Base-by-base conservation (phyloP, 2,329 filamentous ascomycete species). In the Talaromyces sp. region DNA sequence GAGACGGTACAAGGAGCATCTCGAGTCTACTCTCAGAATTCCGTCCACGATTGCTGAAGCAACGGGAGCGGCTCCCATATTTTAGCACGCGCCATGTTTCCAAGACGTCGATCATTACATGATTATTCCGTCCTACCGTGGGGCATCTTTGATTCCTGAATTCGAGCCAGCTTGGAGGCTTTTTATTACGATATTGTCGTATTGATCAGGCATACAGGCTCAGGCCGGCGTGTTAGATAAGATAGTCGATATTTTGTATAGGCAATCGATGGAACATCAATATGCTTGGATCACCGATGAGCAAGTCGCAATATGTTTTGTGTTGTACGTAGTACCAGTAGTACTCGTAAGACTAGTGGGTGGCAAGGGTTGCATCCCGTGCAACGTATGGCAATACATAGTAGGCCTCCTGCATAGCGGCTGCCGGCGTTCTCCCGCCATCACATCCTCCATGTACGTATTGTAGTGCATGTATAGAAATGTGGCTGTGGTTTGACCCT, bases 1-100 rank as follows among this genome's bases (percentile, higher is more conserved):
- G n/a, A 75, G 77, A 35, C 66, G 74, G 19, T 73, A 73, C 62
- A 77, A 74, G 62, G 77, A 78, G 56, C 73, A 77, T 50, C 64
- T 77, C 47, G 74, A 77, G 47, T 67, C 67, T 22, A 72, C 58
- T 33, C 68, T 69, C 65, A 68, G 66, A 47, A 67, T 33, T 25
- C n/a, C 60, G 2, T 35, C 56, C 13, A 25, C 54, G 11, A 45
- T 27, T 19, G 22, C 41, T 22, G 61, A 61, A 19, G 5, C 54
- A 54, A n/a, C 45, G 45, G n/a, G 33, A 17, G 31, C 62, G 27
- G 49, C 13, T 41, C 37, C 50, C 25, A n/a, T 17, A 25, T 47
- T 63, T 39, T 56, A 56, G 45, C 39, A 57, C 19, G 45, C 57
- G 6, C 10, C 27, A 33, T 59, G 5, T n/a, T 31, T 6, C 3